Evolutionary conservation across 108 stramenopile species (phyloP).

Genomic region (Nannochloropsis gaditana): DNA sequence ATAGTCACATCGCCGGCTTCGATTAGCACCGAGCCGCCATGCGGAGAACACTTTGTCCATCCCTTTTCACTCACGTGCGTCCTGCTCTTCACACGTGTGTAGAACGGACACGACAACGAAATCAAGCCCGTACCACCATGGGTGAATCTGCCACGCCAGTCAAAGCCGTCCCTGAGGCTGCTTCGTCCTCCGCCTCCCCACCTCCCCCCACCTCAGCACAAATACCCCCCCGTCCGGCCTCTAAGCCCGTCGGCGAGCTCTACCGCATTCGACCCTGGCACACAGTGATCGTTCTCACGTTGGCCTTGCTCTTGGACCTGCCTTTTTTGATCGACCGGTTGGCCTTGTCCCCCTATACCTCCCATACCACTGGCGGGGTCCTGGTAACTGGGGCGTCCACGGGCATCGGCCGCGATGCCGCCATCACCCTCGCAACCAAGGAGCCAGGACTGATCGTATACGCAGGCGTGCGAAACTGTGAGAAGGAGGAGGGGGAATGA

Average conservation of each 20-base stretch:
- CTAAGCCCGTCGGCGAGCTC: background rate
- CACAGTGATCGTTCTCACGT: background rate
- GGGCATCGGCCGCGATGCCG: background rate
- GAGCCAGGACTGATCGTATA: background rate
- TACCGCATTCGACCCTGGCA: background rate
- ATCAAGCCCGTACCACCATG: background rate
- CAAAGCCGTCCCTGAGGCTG: background rate
- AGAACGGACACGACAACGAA: too few species aligned
- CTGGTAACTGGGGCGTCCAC: background rate
- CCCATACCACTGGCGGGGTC: background rate
- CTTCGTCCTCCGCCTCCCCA: background rate
- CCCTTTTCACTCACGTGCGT: too few species aligned
- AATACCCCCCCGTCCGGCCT: background rate
- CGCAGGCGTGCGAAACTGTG: conserved; percentile 10
- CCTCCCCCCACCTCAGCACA: background rate
- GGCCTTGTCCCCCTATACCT: background rate
- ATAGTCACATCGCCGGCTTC: too few species aligned
- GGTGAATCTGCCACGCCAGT: background rate
- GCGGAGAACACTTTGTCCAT: too few species aligned
- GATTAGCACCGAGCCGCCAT: too few species aligned
- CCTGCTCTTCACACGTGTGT: too few species aligned
- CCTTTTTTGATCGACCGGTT: background rate
- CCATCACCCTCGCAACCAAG: background rate
- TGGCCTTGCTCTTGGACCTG: background rate
- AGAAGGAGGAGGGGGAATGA: background rate